Evolutionary conservation across 306 rosid genomes (phyloP), one percentile per base, ranked within the genome.

Genomic region (Pyrus betulifolia): DNA sequence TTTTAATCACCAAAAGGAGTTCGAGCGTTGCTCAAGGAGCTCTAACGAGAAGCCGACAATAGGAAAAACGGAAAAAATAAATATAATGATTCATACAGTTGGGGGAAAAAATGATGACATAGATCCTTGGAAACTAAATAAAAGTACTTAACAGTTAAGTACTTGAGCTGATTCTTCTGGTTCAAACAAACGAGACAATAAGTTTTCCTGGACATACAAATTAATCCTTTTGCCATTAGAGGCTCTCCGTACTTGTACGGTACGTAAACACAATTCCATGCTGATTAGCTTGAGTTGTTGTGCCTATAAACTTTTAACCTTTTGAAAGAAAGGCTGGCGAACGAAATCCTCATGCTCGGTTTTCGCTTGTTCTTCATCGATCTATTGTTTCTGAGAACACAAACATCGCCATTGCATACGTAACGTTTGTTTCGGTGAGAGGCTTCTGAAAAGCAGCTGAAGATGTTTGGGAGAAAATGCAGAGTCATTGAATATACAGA

Each of bases 381-480:
- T 21, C 44, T 55, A 59, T 42, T 51, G 15, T 70, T 52, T 51
- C 72, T 87, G 1, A 89, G 82, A 72, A 85, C 82, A 72, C 97
- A 89, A 65, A 79, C 89, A 78, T 89, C 83, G 8, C 91, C 93
- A 33, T 88, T 78, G 77, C 97, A 92, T 40, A 74, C 52, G 69
- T 72, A 85, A 38, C 71, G 70, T 46, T 86, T 84, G 15, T 27
- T 61, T 27, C 30, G 67, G 10, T 68, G 70, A 5, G 81, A 63
- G 9, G 81, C n/a, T 18, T 86, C 89, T 22, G 88, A 85, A 80
- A 86, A 91, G 85, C 93, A 87, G 8, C 89, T 42, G 67, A 88
- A 87, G 42, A 89, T 61, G 86, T 58, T 82, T 76, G 91, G 81
- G n/a, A 88, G 60, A 71, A 81, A 9, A 78, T 74, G 70, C 75